Base-by-base conservation (phyloP, 768 basidiomycete species). In the Pleurotus ostreatus region DNA sequence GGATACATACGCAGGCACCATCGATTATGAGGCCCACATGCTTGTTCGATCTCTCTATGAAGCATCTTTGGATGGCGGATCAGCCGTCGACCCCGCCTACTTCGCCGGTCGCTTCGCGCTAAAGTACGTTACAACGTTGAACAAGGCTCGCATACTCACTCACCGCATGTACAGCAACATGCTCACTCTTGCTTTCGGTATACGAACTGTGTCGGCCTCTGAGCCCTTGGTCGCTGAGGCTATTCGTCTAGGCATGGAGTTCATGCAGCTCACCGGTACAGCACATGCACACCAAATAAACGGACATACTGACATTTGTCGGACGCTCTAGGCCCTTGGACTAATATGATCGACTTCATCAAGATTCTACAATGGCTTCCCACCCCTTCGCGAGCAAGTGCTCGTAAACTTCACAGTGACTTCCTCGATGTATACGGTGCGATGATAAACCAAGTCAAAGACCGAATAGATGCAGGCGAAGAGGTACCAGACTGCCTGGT, bases 401-500 rank as follows among this genome's bases (percentile, higher is more conserved):
- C 59, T 0, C 40, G 55, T 4, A 56, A 59, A 13, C 56, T 65
- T 1, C 60, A 64, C 55, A 60, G 55, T 13, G 66, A 55, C 43
- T 60, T 70, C n/a, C 46, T 68, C 25, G 63, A 65, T 12, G 60
- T 66, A 4, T 72, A 71, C 54, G 68, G 71, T 5, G 60, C 60
- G 7, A 66, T 71, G 65, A 66, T 71, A 15, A 54, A 49, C 46
- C 58, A 57, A 12, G 57, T 71, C 20, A 63, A 67, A 49, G 59
- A 48, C 4, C 64, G 68, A 5, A 63, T 71, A 59, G 64, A 67
- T 4, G 41, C 55, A 0, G 71, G 70, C 18, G 68, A 71, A n/a
- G 51, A 64, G 13, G 68, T 71, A 3, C 70, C 70, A 2, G 65
- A 71, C 52, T 72, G 71, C 56, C 61, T 72, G 5, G 69, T 61